Conservation (phyloP, 2,329 filamentous ascomycete genomes). For the Diaporthe vexans region DNA sequence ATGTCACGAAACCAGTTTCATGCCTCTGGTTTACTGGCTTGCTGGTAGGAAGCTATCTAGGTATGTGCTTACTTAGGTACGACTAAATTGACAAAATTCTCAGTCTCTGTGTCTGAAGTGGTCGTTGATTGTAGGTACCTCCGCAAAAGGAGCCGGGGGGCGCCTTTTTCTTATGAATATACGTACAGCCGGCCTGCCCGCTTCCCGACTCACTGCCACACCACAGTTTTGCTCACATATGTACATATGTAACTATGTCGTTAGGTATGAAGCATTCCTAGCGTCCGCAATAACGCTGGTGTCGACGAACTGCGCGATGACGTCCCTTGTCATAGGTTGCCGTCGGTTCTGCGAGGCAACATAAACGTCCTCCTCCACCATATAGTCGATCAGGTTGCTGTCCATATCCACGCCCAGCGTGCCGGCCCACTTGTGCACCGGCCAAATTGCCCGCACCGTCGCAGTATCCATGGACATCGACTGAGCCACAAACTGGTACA, state of each 20-base stretch:
- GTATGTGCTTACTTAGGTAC: too few relatives aligned
- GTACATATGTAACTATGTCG: neutral
- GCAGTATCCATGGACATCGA: neutral
- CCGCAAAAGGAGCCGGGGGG: too few relatives aligned
- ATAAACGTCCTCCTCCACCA: constrained; percentile 24
- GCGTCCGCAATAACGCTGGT: constrained; percentile 16
- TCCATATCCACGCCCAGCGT: constrained; percentile 11
- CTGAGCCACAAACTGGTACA: constrained; percentile 15
- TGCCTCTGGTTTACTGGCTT: too few relatives aligned
- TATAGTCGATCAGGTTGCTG: constrained; percentile 22
- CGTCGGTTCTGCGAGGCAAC: constrained; percentile 1
- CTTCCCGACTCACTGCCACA: neutral
- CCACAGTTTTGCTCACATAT: neutral
- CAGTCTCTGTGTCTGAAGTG: too few relatives aligned
- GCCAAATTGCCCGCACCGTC: constrained; percentile 2
- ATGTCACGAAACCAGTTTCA: too few relatives aligned
- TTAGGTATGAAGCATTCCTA: neutral
- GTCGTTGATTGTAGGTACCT: too few relatives aligned
- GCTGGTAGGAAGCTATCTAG: too few relatives aligned
- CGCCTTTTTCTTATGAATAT: too few relatives aligned
- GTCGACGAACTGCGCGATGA: constrained; percentile 3
- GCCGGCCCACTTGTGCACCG: constrained; percentile 11
- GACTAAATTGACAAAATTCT: too few relatives aligned
- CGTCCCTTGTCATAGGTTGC: constrained; percentile 3
- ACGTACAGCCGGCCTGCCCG: too few relatives aligned